Conservation (phyloP, 768 basidiomycete species). For the Lactarius vividus region DNA sequence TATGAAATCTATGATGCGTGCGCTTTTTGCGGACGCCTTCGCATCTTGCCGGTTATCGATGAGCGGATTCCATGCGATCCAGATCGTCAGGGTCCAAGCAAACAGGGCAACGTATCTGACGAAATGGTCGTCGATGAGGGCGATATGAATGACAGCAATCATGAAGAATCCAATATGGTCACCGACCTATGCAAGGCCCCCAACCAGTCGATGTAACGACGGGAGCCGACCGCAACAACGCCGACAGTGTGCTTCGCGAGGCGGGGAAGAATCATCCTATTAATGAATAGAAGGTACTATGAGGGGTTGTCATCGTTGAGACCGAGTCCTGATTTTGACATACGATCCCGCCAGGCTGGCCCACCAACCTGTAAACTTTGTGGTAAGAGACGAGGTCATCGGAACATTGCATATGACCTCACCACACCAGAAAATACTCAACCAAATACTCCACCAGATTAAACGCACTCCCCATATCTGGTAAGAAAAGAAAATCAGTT, state of each 20-base stretch:
- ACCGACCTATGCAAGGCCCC: slow-evolving; percentile 58
- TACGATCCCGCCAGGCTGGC: slow-evolving; percentile 62
- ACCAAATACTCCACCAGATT: slow-evolving; percentile 84
- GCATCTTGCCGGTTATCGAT: slow-evolving; percentile 45
- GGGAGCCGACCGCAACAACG: slow-evolving; percentile 63
- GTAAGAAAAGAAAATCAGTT: not conserved
- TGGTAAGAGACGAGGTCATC: slow-evolving; percentile 4
- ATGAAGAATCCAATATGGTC: slow-evolving; percentile 1
- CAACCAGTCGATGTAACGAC: slow-evolving; percentile 80
- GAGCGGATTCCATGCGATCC: slow-evolving; percentile 73
- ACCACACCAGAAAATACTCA: slow-evolving; percentile 77
- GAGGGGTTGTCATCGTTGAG: not conserved
- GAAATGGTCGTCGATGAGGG: slow-evolving; percentile 3
- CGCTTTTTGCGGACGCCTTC: slow-evolving; percentile 31
- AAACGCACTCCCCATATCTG: slow-evolving; percentile 60
- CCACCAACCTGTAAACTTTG: slow-evolving; percentile 65
- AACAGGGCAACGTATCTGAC: slow-evolving; percentile 61
- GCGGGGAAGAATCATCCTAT: slow-evolving; percentile 42
- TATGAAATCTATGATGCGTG: slow-evolving; percentile 51
- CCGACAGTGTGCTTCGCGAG: slow-evolving; percentile 66
- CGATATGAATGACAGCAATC: slow-evolving; percentile 28
- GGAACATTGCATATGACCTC: not conserved
- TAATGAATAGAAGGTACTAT: not conserved
- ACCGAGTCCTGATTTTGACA: slow-evolving; percentile 31
- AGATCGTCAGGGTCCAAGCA: slow-evolving; percentile 60